Conservation (phyloP, 106 monocot genomes). For the Dendrobium huoshanense region DNA sequence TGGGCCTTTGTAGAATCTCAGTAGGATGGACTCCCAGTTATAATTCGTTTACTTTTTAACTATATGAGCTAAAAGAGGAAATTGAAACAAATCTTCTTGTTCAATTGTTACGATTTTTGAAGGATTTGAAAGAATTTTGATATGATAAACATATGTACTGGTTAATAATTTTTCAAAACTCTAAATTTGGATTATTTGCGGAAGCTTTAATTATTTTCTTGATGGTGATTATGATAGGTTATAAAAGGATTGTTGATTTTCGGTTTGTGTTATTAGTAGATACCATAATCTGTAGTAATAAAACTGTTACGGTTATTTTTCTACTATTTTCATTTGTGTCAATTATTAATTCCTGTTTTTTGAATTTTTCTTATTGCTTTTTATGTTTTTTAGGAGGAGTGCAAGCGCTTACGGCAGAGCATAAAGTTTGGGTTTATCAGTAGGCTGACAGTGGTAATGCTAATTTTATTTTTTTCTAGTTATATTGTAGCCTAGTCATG, state of each 20-base stretch:
- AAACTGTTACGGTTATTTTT: not conserved
- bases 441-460: constrained; percentile 73
- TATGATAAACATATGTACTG: not conserved
- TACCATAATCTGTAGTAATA: not conserved
- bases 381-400: constrained; percentile 72
- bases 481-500: not conserved
- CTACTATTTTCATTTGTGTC: not conserved
- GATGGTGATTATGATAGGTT: not conserved
- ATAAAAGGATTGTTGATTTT: not conserved
- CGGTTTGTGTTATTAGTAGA: not conserved
- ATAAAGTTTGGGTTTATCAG: constrained; percentile 82
- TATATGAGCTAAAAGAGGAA: not conserved
- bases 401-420: constrained; percentile 89
- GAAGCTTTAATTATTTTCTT: not conserved
- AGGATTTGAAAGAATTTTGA: no score
- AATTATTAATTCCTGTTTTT: not conserved
- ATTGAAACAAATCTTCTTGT: not conserved
- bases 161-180: not conserved
- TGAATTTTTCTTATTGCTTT: not conserved
- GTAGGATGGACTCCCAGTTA: not conserved
- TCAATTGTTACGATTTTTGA: not conserved
- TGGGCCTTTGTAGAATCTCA: not conserved
- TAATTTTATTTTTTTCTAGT: not conserved
- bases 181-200: not conserved
- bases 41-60: not conserved